These are phyloP conservation scores for Cryphonectria carpinicola DNA, from an alignment of 2,329 filamentous ascomycete species.

Conservation along the genomic window DNA sequence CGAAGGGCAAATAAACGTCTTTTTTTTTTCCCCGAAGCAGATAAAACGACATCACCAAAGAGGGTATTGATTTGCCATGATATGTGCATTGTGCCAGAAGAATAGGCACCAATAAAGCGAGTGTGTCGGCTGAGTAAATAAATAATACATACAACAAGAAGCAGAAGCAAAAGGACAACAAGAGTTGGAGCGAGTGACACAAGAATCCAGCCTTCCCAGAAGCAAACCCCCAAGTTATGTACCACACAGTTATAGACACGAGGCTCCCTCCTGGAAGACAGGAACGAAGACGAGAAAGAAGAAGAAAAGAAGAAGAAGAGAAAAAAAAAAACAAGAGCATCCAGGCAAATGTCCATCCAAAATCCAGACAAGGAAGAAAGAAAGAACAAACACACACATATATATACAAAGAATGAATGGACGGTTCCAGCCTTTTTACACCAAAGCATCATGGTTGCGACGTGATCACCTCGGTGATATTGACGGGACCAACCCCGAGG, in stretches of 20 bases:
- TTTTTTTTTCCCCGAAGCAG: background rate
- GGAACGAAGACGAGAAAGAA: background rate
- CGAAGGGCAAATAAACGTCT: background rate
- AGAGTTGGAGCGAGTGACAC: background rate
- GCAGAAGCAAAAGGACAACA: background rate
- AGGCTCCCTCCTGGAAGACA: background rate
- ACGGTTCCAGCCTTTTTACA: background rate
- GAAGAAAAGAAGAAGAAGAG: background rate
- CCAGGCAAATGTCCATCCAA: conserved; percentile 1
- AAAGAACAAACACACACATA: background rate
- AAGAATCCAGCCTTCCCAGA: conserved; percentile 1
- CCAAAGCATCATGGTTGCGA: background rate
- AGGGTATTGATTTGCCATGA: background rate
- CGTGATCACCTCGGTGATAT: conserved; percentile 1
- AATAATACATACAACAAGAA: conserved; percentile 9
- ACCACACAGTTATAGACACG: background rate
- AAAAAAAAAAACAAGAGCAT: background rate
- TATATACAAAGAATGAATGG: background rate
- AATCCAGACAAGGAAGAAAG: background rate
- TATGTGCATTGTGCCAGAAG: conserved; percentile 1
- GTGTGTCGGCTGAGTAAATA: background rate
- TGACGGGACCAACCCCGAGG: background rate
- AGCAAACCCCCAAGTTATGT: background rate
- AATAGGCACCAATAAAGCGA: background rate
- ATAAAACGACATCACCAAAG: background rate